phyloP scores from a whole-genome alignment of 2,329 filamentous ascomycete genomes.

The Macroventuria anomochaeta region DNA sequence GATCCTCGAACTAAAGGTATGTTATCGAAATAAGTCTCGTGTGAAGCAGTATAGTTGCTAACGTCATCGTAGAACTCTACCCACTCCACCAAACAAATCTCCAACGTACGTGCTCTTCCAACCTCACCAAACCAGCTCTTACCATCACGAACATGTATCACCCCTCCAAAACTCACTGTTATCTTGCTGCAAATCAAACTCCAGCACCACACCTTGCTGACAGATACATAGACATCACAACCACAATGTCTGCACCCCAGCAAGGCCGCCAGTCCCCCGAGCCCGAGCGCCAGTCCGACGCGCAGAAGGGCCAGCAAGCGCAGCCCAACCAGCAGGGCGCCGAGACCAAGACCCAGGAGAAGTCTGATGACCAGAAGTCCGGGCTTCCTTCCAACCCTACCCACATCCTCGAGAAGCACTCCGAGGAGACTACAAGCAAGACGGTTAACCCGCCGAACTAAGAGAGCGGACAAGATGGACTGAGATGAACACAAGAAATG shows the following conservation, averaged over 20 bases:
- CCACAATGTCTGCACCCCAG: conserved; percentile 68
- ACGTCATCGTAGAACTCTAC: background rate
- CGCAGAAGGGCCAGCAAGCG: conserved; percentile 67
- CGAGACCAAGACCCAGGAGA: conserved; percentile 49
- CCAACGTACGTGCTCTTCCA: conserved; percentile 2
- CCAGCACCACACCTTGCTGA: no score
- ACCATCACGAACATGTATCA: background rate
- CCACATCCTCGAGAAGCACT: conserved; percentile 66
- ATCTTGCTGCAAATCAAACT: conserved; percentile 11
- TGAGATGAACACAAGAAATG: background rate
- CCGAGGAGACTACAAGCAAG: conserved; percentile 68
- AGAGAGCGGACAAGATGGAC: no score
- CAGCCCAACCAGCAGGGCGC: conserved; percentile 61
- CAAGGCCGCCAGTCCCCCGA: conserved; percentile 79
- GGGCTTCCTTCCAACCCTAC: conserved; percentile 67
- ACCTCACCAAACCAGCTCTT: background rate
- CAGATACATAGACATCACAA: no score
- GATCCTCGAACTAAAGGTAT: background rate
- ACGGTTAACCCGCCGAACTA: no score
- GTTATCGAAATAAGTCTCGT: background rate
- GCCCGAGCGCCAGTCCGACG: conserved; percentile 70
- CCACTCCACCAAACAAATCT: background rate
- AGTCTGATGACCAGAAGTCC: conserved; percentile 52
- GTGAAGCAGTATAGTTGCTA: background rate
- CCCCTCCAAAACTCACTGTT: background rate